A percentile compares a stretch with the other conserved stretches of the same genome.
phyloP scores from a whole-genome alignment of 169 alveolate species.

The Plasmodium gaboni region DNA sequence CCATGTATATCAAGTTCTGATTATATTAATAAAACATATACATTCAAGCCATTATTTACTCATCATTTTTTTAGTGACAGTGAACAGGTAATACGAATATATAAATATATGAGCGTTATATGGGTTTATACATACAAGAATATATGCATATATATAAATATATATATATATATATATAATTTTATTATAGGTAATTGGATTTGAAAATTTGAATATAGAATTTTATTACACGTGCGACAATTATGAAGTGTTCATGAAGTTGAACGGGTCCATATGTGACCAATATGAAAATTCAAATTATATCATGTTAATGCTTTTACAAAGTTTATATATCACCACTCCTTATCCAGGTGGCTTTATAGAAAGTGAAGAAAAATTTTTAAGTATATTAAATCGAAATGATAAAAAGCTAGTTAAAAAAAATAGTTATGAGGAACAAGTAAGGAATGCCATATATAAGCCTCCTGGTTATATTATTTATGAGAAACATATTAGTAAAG shows the following conservation, averaged over 20 bases:
- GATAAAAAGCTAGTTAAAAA: slow-evolving; percentile 18
- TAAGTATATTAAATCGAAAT: slow-evolving; percentile 29
- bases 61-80: slow-evolving; percentile 79
- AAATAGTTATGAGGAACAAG: neutral
- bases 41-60: slow-evolving; percentile 78
- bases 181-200: slow-evolving; percentile 38
- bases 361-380: slow-evolving; percentile 60
- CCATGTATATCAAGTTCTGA: slow-evolving; percentile 78
- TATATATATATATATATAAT: neutral
- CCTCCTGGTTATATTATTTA: slow-evolving; percentile 74
- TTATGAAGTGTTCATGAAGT: slow-evolving; percentile 62
- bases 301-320: slow-evolving; percentile 66
- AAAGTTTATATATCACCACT: slow-evolving; percentile 59
- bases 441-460: slow-evolving; percentile 10
- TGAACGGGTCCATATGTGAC: slow-evolving; percentile 54
- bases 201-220: slow-evolving; percentile 43
- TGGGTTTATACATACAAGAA: neutral
- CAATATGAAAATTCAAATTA: slow-evolving; percentile 69
- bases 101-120: neutral
- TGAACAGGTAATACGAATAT: slow-evolving; percentile 57
- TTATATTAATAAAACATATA: slow-evolving; percentile 71
- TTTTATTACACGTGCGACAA: slow-evolving; percentile 66
- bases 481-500: slow-evolving; percentile 58
- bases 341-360: slow-evolving; percentile 74
- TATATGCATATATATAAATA: slow-evolving; percentile 3